Evolutionary conservation across 1,139 yeast species (phyloP), one percentile per base, ranked within the genome.

Genomic region (Komagataea norvegica): DNA sequence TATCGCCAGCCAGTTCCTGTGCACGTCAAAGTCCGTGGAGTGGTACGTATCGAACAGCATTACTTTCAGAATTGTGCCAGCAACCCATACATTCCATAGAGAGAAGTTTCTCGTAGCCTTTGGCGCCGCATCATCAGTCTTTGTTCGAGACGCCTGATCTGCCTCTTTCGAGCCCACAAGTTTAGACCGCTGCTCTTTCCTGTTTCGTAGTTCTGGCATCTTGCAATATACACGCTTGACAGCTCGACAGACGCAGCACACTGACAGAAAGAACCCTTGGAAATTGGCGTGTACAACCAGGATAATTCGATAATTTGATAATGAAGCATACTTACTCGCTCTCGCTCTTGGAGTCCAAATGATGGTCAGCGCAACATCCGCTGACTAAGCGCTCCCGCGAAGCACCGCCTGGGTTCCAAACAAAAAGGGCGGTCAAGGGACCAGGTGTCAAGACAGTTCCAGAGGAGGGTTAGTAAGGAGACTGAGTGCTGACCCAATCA

Each of bases 11-110:
- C 98, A 91, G 57, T 91, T 91, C 43, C 98, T 69, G 60, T 91
- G 98, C 13, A 93, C 98, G 56, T 91, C 98, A 54, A 93, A 91
- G 57, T 93, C 98, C 0, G 98, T 91, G 3, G 95, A 84, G 51
- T 80, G 85, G 57, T 78, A 78, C 0, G 70, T 57, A 11, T 62
- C 64, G 42, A 65, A 60, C 4, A 67, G 62, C 27, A 81, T 63
- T 13, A 77, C 59, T 47, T 81, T 81, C 31, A 80, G 59, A 33
- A 75, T 61, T 8, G 78, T 64, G 1, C 77, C 67, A 6, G 80
- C 79, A n/a, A 78, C 72, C 71, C 80, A 77, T 19, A 77, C 74
- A 51, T 77, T 75, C 73, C 76, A 71, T n/a, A 78, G 61, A 1
- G 81, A 73, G 50, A 61, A 71, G 45, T 65, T 64, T 43, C 65